Conservation (phyloP, 306 rosid species). For the Glycine tomentella region DNA sequence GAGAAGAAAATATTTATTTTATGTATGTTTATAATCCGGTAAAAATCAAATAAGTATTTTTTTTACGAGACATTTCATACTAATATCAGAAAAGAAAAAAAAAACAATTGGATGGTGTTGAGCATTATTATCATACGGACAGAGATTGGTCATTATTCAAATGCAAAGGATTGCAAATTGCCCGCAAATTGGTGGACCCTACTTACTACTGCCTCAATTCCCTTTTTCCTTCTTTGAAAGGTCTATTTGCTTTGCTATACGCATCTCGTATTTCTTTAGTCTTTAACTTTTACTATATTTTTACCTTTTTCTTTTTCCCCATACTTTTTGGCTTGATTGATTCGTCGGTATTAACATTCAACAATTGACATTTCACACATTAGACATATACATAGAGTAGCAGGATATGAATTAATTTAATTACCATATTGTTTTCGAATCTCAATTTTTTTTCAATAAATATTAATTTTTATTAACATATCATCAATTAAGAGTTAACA, state of each 20-base stretch:
- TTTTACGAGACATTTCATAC: too few relatives aligned
- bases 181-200: constrained; percentile 37
- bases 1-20: too few relatives aligned
- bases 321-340: neutral
- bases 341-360: neutral
- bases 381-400: neutral
- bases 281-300: neutral
- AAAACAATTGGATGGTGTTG: constrained; percentile 6
- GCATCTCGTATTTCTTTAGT: neutral
- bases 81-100: too few relatives aligned
- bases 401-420: neutral
- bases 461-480: too few relatives aligned
- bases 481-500: too few relatives aligned
- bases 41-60: too few relatives aligned
- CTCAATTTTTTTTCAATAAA: too few relatives aligned
- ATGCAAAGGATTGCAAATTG: neutral
- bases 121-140: neutral
- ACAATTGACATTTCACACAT: neutral
- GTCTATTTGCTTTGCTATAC: constrained; percentile 2
- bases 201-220: neutral
- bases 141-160: neutral
- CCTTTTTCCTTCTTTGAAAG: constrained; percentile 44
- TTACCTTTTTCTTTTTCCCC: neutral
- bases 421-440: neutral
- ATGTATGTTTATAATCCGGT: too few relatives aligned